phyloP scores from a whole-genome alignment of 2,329 filamentous ascomycete species.

The Paramyrothecium sp. region DNA sequence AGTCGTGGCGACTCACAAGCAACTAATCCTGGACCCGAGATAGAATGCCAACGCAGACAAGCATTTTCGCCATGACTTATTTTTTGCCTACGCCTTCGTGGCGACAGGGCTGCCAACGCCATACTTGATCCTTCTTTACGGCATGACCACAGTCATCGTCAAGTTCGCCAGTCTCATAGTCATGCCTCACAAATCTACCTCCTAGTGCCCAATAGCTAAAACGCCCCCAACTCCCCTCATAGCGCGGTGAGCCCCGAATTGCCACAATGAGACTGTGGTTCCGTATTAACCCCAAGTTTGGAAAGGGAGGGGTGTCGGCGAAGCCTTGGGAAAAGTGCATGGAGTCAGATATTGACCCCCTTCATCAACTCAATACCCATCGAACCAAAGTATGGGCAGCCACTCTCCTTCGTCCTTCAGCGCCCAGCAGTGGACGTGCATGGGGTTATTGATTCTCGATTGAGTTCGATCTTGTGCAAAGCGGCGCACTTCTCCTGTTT shows the following conservation, averaged over 20 bases:
- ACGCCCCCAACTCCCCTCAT: background rate
- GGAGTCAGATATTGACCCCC: constrained; percentile 8
- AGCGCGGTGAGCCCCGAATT: background rate
- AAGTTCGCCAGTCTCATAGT: no score
- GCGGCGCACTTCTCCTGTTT: background rate
- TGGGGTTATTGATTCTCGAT: background rate
- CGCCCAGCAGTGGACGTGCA: background rate
- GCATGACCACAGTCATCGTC: no score
- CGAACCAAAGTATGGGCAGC: background rate
- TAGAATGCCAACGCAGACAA: no score
- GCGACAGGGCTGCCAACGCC: no score
- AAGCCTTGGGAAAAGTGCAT: background rate
- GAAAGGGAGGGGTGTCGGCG: background rate
- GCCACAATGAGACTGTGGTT: background rate
- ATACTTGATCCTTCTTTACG: no score
- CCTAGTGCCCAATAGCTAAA: no score
- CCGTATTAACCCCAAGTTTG: background rate
- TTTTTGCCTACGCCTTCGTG: no score
- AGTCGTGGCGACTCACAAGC: no score
- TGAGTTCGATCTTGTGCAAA: background rate
- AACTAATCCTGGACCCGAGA: no score
- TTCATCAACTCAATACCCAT: background rate
- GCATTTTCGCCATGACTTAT: no score
- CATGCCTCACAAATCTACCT: no score
- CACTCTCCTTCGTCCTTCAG: background rate